Conservation (phyloP, 2,329 filamentous ascomycete genomes). For the Drechslerella coelobrocha region DNA sequence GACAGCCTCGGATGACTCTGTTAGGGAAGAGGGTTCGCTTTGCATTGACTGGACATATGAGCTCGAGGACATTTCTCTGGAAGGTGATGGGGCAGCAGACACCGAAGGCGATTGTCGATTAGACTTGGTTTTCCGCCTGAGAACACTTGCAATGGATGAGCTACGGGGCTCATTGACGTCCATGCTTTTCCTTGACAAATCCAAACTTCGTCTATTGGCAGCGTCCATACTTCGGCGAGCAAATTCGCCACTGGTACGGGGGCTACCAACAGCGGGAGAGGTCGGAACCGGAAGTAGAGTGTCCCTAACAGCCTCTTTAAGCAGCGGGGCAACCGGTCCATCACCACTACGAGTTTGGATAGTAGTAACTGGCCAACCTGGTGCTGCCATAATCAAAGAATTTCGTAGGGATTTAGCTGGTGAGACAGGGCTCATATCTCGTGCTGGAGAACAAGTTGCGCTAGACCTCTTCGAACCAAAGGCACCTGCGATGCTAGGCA, state of each 20-base stretch:
- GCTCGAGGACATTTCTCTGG: constrained; percentile 30
- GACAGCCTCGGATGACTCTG: constrained; percentile 70
- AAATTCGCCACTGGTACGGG: constrained; percentile 65
- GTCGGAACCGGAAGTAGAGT: constrained; percentile 67
- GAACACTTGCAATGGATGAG: constrained; percentile 44
- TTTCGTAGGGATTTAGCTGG: constrained; percentile 24
- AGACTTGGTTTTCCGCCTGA: constrained; percentile 29
- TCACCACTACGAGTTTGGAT: constrained; percentile 15
- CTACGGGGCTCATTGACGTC: constrained; percentile 48
- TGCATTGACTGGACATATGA: constrained; percentile 47
- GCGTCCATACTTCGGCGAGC: constrained; percentile 66
- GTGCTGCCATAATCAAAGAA: constrained; percentile 26
- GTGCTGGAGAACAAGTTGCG: constrained; percentile 28
- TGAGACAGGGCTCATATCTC: constrained; percentile 38
- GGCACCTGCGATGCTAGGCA: constrained; percentile 1
- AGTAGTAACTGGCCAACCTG: constrained; percentile 23
- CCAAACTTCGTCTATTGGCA: constrained; percentile 63
- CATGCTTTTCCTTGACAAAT: constrained; percentile 57
- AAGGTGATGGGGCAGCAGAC: constrained; percentile 31
- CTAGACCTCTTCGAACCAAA: constrained; percentile 19
- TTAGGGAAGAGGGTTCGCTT: constrained; percentile 50
- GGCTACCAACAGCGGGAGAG: constrained; percentile 60
- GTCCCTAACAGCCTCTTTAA: constrained; percentile 66
- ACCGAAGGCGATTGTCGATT: constrained; percentile 14
- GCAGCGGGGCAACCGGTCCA: constrained; percentile 32